These are phyloP conservation scores for Panicum hallii DNA, from an alignment of 202 grass and related monocot genomes.

Conservation along the genomic window DNA sequence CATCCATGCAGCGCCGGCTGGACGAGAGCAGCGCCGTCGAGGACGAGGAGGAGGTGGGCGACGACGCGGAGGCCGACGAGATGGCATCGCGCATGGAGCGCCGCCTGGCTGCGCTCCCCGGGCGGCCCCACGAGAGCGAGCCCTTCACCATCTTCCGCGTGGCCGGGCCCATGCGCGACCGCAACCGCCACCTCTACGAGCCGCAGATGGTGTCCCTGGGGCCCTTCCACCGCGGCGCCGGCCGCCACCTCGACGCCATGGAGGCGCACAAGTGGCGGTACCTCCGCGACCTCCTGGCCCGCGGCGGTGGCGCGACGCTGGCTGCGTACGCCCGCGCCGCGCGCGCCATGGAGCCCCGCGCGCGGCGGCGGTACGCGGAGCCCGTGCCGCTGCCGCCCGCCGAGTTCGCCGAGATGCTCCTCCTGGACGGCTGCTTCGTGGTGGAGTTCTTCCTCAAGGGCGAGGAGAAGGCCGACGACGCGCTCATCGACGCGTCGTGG, in stretches of 20 bases:
- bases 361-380: constrained; percentile 62
- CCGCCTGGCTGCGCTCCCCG: constrained; percentile 43
- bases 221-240: constrained; percentile 61
- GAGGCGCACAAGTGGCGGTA: constrained; percentile 74
- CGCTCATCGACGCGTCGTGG: constrained; percentile 52
- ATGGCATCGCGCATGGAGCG: constrained; percentile 44
- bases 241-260: constrained; percentile 56
- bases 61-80: constrained; percentile 25
- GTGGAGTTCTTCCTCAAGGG: constrained; percentile 77
- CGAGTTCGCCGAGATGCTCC: constrained; percentile 61
- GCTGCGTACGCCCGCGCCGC: constrained; percentile 41
- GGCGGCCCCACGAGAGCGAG: constrained; percentile 55
- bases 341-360: constrained; percentile 45
- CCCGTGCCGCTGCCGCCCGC: not conserved
- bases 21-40: constrained; percentile 7
- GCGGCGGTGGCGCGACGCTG: constrained; percentile 31
- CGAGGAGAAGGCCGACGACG: constrained; percentile 53
- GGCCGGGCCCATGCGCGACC: constrained; percentile 56
- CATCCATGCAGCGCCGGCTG: constrained; percentile 15
- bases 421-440: constrained; percentile 69
- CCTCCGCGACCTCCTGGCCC: constrained; percentile 60
- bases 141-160: constrained; percentile 70
- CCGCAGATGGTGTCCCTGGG: constrained; percentile 75
- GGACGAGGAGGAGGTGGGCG: not conserved
- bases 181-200: constrained; percentile 69